Base-by-base conservation (phyloP, 805 yeast species). In the Isabelozyma pseudorhagii region DNA sequence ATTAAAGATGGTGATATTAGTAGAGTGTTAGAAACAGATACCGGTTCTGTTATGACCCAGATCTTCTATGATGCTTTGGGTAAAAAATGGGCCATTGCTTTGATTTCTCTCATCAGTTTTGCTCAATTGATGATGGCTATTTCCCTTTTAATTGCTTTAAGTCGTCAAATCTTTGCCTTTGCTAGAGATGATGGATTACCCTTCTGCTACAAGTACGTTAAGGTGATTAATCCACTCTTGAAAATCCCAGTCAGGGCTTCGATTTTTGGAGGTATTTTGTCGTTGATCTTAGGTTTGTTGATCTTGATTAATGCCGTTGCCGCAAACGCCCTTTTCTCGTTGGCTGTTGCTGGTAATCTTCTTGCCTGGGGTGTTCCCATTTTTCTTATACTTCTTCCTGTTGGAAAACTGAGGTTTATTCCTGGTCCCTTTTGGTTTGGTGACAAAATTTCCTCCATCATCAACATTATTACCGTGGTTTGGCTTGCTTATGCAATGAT, bases 111-210 rank as follows among this genome's bases (percentile, higher is more conserved):
- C 46, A 78, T 83, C 61, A 77, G 83, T 8, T 61, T 75, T 52
- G 82, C 87, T 18, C 89, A 84, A 62, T 82, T 79, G 64, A 67
- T 84, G 47, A 85, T 84, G 89, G 86, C 87, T 14, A 74, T 81
- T 21, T 81, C 86, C 3, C 75, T 80, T 48, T 68, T 83, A 44
- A 76, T 83, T 44, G 89, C 89, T 9, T 77, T 80, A 6, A 83
- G 88, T 5, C 78, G 91, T 64, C 90, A 85, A 63, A 75, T 83
- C 45, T 85, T 87, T 83, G 89, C 90, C 1, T 83, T 85, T 64
- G 83, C 89, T 40, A 79, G 93, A 69, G 93, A 86, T 63, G 83
- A 84, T 57, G 91, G 90, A 13, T 73, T 86, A 49, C 92, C 92
- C 8, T 70, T 83, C 53, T 75, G 85, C 11, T 66, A 72, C 40